Evolutionary conservation across 2,329 filamentous ascomycete genomes (phyloP).

Genomic region (Teratosphaeria nubilosa): DNA sequence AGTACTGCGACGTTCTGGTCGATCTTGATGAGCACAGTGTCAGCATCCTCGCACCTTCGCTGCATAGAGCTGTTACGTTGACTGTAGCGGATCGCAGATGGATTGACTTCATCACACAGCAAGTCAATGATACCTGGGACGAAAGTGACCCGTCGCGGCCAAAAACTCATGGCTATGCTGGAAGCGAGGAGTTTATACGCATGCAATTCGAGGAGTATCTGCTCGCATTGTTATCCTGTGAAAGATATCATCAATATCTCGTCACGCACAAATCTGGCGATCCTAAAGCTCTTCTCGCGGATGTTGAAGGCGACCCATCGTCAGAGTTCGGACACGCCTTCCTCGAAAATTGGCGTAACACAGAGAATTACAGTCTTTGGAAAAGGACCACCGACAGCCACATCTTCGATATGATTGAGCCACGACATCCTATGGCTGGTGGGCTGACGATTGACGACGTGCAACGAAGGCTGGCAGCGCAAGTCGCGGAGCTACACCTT

Average conservation of each 20-base stretch:
- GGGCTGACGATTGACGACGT: conserved; percentile 91
- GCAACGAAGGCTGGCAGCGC: conserved; percentile 77
- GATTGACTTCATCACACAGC: conserved; percentile 92
- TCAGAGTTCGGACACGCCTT: conserved; percentile 76
- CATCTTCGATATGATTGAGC: conserved; percentile 89
- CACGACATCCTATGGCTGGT: conserved; percentile 84
- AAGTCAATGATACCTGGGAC: conserved; percentile 95
- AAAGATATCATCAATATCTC: conserved; percentile 65
- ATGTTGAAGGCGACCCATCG: conserved; percentile 69
- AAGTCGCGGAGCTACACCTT: conserved; percentile 86
- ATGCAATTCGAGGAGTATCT: conserved; percentile 97
- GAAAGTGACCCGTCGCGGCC: conserved; percentile 77
- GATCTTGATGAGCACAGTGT: conserved; percentile 87
- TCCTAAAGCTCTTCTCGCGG: conserved; percentile 51
- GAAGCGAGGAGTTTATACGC: conserved; percentile 94
- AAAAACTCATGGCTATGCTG: conserved; percentile 90
- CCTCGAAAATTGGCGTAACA: conserved; percentile 75
- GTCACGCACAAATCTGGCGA: conserved; percentile 36
- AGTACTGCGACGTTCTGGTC: conserved; percentile 91
- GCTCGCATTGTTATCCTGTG: conserved; percentile 72
- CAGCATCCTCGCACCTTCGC: conserved; percentile 69
- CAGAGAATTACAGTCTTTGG: conserved; percentile 89
- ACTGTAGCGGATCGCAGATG: conserved; percentile 83
- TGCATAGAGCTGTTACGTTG: conserved; percentile 65
- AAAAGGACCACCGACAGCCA: conserved; percentile 62